Percentiles rank a stretch among this genome's conserved stretches.
Conservation (phyloP, 1,284 basidiomycete species). For the Chondrostereum purpureum region DNA sequence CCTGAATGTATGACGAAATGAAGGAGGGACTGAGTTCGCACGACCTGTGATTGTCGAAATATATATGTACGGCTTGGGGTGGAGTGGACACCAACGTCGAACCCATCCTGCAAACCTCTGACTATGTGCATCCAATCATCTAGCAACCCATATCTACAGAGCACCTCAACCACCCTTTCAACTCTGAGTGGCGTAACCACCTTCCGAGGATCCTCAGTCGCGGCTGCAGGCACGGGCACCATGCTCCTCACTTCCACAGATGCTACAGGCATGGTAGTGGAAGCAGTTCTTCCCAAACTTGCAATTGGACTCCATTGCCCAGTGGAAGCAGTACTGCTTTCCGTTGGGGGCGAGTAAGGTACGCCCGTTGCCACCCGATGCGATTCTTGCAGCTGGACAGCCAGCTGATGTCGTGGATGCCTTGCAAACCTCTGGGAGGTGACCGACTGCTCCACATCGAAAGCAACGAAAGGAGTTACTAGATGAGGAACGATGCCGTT, state of each 20-base stretch:
- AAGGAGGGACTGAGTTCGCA: background rate
- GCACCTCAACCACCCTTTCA: background rate
- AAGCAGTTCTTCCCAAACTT: too few relatives aligned
- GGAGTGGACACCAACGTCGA: background rate
- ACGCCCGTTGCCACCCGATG: too few relatives aligned
- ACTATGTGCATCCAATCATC: background rate
- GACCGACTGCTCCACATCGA: too few relatives aligned
- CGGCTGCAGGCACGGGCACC: background rate
- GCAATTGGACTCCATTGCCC: too few relatives aligned
- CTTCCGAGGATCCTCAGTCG: background rate
- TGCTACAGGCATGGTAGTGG: background rate
- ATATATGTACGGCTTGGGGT: background rate
- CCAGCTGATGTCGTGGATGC: too few relatives aligned
- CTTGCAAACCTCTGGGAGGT: too few relatives aligned
- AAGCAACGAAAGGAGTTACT: too few relatives aligned
- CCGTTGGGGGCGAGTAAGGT: too few relatives aligned
- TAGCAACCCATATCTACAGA: background rate
- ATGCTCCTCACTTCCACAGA: slow-evolving; percentile 2
- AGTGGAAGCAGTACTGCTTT: too few relatives aligned
- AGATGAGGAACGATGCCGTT: too few relatives aligned
- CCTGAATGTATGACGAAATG: background rate
- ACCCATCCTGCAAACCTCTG: background rate
- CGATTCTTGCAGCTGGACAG: too few relatives aligned
- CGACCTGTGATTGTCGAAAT: slow-evolving; percentile 2
- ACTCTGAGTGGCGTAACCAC: background rate